Evolutionary conservation across 768 basidiomycete species (phyloP).

Genomic region (Leccinum broughii): DNA sequence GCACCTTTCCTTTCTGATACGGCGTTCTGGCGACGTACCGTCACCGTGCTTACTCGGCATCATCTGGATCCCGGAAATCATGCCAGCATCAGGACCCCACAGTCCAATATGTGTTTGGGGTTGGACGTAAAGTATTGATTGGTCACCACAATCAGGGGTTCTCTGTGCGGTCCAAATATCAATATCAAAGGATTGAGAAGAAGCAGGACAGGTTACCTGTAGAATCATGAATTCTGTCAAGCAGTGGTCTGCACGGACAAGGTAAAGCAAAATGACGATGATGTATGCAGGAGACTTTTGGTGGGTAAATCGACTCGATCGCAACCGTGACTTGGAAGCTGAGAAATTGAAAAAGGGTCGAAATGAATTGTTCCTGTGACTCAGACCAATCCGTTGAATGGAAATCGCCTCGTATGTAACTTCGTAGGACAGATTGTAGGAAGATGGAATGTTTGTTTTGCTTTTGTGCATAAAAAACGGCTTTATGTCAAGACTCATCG

Average conservation of each 20-base stretch:
- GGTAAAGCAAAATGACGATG: background rate
- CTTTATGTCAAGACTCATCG: no score
- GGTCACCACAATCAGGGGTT: background rate
- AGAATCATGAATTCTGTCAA: background rate
- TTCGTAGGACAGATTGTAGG: no score
- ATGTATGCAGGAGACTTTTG: no score
- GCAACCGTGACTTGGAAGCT: no score
- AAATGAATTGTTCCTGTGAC: no score
- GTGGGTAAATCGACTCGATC: no score
- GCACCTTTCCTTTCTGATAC: background rate
- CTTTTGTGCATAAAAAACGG: no score
- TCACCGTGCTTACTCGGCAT: background rate
- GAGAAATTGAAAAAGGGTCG: background rate
- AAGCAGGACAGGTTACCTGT: background rate
- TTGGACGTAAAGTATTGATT: background rate
- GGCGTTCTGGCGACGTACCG: background rate
- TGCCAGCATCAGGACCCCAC: background rate
- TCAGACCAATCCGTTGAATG: no score
- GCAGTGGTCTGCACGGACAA: background rate
- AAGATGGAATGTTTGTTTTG: no score
- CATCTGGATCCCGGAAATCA: background rate
- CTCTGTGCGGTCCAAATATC: background rate
- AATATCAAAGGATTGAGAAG: background rate
- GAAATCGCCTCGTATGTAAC: no score
- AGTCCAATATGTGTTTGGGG: background rate